Conservation (phyloP, 169 alveolate genomes). For the Cardiosporidium cionae region DNA sequence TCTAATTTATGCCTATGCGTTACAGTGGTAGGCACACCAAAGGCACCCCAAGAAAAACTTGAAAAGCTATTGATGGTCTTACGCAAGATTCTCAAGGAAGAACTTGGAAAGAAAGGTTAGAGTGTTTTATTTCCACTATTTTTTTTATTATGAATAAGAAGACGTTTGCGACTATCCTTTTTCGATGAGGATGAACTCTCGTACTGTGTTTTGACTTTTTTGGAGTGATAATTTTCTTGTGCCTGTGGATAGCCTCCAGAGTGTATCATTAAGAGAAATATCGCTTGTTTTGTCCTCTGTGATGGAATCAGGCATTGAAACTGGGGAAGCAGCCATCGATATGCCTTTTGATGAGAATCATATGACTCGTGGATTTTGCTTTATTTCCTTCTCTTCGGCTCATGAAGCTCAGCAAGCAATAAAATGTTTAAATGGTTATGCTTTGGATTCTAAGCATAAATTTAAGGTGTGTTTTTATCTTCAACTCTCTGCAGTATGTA, state of each 20-base stretch:
- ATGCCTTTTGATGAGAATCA: conserved; percentile 18
- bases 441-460: conserved; percentile 50
- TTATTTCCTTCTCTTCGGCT: conserved; percentile 55
- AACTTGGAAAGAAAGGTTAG: conserved; percentile 10
- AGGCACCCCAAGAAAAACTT: conserved; percentile 21
- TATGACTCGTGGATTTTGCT: conserved; percentile 57
- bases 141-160: no score
- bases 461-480: conserved; percentile 11
- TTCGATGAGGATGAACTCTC: no score
- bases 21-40: no score
- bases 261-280: no score
- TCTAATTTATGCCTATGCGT: no score
- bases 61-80: conserved; percentile 23
- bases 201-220: no score
- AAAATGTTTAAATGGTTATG: conserved; percentile 36
- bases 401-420: conserved; percentile 57
- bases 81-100: conserved; percentile 18
- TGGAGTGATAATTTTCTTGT: no score
- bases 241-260: no score
- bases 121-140: no score
- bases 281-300: not conserved
- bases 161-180: no score
- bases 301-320: not conserved
- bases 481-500: not conserved
- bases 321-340: not conserved